Percentiles rank a stretch among this genome's conserved stretches.
Evolutionary conservation across 495 filamentous ascomycete genomes (phyloP).

Genomic region (Aspergillus ostianus): DNA sequence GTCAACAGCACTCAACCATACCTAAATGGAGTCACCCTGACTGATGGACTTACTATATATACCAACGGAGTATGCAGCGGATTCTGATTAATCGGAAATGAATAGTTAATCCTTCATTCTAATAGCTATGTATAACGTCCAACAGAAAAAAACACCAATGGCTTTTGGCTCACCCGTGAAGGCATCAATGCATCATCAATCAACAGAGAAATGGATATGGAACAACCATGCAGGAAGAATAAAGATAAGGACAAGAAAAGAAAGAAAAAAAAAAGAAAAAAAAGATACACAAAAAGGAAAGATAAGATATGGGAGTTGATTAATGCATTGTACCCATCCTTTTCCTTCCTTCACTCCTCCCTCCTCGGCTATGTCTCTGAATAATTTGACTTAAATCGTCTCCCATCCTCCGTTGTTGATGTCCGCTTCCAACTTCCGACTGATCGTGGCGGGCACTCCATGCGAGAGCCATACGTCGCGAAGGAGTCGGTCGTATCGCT

Average conservation of each 20-base stretch:
- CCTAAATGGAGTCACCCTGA: no score
- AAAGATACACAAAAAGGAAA: background rate
- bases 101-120: background rate
- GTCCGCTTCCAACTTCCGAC: constrained; percentile 85
- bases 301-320: background rate
- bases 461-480: constrained; percentile 86
- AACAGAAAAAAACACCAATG: background rate
- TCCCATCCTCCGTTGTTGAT: constrained; percentile 98
- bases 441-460: constrained; percentile 82
- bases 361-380: background rate
- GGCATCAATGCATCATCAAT: background rate
- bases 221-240: background rate
- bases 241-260: no score
- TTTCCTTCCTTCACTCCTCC: background rate
- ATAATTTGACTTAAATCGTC: constrained; percentile 56
- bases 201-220: background rate
- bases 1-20: no score
- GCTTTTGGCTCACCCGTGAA: background rate
- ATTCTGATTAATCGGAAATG: no score
- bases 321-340: background rate
- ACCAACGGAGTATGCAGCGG: no score
- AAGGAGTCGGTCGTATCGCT: constrained; percentile 84
- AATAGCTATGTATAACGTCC: background rate
- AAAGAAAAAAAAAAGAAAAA: background rate
- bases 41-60: no score